A percentile compares a stretch with the other conserved stretches of the same genome.
Evolutionary conservation across 1,284 basidiomycete genomes (phyloP).

Genomic region (Boletus smithii): DNA sequence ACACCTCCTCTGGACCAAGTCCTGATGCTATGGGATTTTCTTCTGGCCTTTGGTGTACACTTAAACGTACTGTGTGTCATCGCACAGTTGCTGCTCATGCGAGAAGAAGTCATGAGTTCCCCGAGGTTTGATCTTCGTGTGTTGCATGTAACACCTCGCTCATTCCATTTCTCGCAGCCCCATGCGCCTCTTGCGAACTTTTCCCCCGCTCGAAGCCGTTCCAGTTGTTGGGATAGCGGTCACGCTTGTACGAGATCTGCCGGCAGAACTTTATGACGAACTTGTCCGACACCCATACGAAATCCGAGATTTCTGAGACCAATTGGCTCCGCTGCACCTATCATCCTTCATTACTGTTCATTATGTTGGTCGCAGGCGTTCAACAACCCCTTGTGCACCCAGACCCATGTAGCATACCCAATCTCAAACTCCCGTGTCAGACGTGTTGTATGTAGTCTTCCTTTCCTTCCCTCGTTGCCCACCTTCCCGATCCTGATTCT

Average conservation of each 20-base stretch:
- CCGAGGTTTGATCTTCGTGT: conserved; percentile 56
- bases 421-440: background rate
- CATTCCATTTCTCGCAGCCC: conserved; percentile 54
- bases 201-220: conserved; percentile 86
- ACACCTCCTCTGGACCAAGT: conserved; percentile 95
- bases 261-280: conserved; percentile 85
- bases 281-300: conserved; percentile 88
- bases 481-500: background rate
- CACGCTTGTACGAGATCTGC: conserved; percentile 88
- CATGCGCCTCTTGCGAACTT: conserved; percentile 92
- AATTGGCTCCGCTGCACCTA: conserved; percentile 2
- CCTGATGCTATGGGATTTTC: conserved; percentile 93
- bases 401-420: conserved; percentile 28
- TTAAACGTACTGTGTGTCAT: conserved; percentile 95
- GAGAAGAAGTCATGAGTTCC: conserved; percentile 83
- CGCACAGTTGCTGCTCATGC: conserved; percentile 87
- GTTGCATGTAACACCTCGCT: conserved; percentile 2
- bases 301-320: conserved; percentile 35
- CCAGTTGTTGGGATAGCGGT: conserved; percentile 91
- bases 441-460: conserved; percentile 18
- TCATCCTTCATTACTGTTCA: background rate
- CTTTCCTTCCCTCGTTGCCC: background rate
- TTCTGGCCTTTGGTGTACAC: conserved; percentile 94
- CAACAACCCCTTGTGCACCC: conserved; percentile 12
- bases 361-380: conserved; percentile 12